phyloP scores from a whole-genome alignment of 139 green algal species.

The Chlamydomonas schloesseri region DNA sequence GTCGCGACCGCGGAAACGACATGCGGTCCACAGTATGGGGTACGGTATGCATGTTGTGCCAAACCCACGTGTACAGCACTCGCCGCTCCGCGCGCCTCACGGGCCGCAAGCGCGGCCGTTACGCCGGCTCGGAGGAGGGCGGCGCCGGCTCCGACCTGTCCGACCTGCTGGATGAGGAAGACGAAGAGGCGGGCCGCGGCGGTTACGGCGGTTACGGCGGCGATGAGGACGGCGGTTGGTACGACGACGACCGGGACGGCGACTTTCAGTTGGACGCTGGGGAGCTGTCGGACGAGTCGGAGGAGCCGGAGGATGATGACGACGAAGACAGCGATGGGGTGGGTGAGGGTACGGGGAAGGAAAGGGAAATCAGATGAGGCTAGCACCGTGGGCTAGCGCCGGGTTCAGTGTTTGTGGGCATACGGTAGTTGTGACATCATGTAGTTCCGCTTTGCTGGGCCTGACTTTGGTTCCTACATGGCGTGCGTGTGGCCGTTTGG shows the following conservation, averaged over 20 bases:
- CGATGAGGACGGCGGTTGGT: conserved; percentile 1
- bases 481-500: no score
- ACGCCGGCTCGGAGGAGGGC: background rate
- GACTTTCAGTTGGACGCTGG: background rate
- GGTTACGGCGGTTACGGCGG: background rate
- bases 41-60: no score
- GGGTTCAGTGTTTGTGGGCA: no score
- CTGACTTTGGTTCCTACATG: no score
- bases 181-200: background rate
- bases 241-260: conserved; percentile 3
- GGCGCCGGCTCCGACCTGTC: background rate
- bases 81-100: conserved; percentile 25
- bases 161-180: background rate
- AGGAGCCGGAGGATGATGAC: background rate
- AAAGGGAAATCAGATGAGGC: no score
- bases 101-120: conserved; percentile 11
- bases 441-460: no score
- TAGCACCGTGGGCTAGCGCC: no score
- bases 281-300: background rate
- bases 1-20: no score
- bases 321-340: conserved; percentile 17
- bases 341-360: no score
- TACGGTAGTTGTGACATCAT: no score
- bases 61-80: no score
- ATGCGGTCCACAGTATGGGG: no score